These are phyloP conservation scores for Daldinia bambusicola DNA, from an alignment of 495 filamentous ascomycete species.

Conservation along the genomic window DNA sequence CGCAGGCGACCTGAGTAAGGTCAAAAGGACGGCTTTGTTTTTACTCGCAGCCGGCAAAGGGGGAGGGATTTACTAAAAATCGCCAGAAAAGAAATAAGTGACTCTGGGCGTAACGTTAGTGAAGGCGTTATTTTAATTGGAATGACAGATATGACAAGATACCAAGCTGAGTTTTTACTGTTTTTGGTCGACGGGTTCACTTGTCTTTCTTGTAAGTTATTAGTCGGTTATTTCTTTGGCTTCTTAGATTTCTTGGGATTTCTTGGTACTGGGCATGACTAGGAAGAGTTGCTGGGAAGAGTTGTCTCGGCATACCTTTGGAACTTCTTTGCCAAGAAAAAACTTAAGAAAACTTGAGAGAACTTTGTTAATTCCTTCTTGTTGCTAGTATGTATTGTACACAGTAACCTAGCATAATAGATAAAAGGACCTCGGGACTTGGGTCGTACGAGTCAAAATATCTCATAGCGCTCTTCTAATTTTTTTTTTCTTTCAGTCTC, in stretches of 20 bases:
- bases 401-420: no score
- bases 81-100: slow-evolving; percentile 9
- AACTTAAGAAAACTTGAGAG: neutral
- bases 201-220: slow-evolving; percentile 10
- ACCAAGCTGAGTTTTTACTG: slow-evolving; percentile 1
- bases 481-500: neutral
- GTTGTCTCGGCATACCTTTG: slow-evolving; percentile 8
- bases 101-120: slow-evolving; percentile 22
- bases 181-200: slow-evolving; percentile 19
- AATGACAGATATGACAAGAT: neutral
- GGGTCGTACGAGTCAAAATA: slow-evolving; percentile 25
- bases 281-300: neutral
- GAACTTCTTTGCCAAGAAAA: slow-evolving; percentile 15
- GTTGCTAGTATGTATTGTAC: neutral
- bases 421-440: no score
- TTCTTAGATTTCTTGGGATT: slow-evolving; percentile 6
- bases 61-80: slow-evolving; percentile 28
- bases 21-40: slow-evolving; percentile 24
- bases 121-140: slow-evolving; percentile 16
- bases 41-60: slow-evolving; percentile 1
- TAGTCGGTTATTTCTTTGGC: slow-evolving; percentile 3
- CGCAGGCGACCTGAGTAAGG: slow-evolving; percentile 25
- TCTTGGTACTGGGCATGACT: slow-evolving; percentile 20
- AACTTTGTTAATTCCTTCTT: neutral
- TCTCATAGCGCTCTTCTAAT: neutral